Evolutionary conservation across 306 rosid genomes (phyloP).

Genomic region (Acmispon strigosus): DNA sequence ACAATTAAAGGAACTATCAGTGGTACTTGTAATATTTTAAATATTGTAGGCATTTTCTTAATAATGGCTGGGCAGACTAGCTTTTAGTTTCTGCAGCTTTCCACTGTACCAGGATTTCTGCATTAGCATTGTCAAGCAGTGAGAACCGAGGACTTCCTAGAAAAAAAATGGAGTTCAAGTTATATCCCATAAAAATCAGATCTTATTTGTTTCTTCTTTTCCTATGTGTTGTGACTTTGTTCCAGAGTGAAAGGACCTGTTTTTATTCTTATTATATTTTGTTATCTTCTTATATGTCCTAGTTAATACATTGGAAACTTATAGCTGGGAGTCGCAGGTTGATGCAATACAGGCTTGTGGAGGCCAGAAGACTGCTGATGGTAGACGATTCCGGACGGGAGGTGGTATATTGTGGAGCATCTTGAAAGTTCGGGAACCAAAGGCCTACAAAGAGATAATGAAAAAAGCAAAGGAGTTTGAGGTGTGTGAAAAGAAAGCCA

Average conservation of each 20-base stretch:
- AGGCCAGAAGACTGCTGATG: conserved; percentile 80
- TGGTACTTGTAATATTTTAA: background rate
- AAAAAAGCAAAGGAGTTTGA: conserved; percentile 71
- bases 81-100: background rate
- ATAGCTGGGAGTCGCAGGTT: conserved; percentile 39
- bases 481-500: conserved; percentile 38
- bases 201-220: background rate
- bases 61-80: background rate
- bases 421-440: conserved; percentile 73
- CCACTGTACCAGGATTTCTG: background rate
- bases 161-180: no score
- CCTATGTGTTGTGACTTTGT: background rate
- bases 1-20: background rate
- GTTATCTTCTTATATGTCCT: background rate
- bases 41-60: background rate
- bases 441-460: conserved; percentile 81
- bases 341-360: conserved; percentile 76
- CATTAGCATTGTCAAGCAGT: conserved; percentile 8
- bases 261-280: background rate
- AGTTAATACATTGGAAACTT: conserved; percentile 7
- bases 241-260: background rate
- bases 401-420: conserved; percentile 86
- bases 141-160: background rate
- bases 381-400: conserved; percentile 59
- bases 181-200: no score